Percentiles rank a stretch among this genome's conserved stretches.
Conservation (phyloP, 2,329 filamentous ascomycete genomes). For the Graphium sp. region DNA sequence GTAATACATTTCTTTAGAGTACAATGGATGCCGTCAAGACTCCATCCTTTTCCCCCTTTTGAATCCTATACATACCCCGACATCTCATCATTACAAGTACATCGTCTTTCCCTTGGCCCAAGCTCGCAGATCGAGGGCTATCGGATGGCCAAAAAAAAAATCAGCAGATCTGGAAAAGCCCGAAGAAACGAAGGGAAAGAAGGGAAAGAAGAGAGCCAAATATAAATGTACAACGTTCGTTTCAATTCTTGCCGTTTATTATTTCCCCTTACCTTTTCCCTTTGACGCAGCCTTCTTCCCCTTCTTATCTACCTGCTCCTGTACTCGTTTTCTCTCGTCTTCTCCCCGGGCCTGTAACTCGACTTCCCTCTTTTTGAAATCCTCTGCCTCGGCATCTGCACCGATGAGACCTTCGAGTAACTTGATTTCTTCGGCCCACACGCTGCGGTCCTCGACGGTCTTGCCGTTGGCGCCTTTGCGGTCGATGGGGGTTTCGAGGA, state of each 20-base stretch:
- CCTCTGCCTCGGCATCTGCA: conserved; percentile 59
- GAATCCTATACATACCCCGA: no score
- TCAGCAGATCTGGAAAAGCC: no score
- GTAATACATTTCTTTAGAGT: no score
- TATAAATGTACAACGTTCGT: no score
- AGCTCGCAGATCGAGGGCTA: no score
- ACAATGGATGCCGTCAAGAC: no score
- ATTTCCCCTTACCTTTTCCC: conserved; percentile 15
- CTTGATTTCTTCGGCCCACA: conserved; percentile 94
- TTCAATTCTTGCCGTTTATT: conserved; percentile 10
- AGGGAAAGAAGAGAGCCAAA: no score
- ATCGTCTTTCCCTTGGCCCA: no score
- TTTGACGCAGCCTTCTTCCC: conserved; percentile 36
- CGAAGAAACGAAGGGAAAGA: no score
- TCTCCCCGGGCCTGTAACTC: conserved; percentile 51
- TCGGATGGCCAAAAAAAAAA: no score
- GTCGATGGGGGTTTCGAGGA: conserved; percentile 92
- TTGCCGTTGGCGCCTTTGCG: conserved; percentile 47
- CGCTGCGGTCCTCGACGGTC: conserved; percentile 55
- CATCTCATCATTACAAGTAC: no score
- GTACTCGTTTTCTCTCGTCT: conserved; percentile 55
- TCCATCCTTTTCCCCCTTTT: no score
- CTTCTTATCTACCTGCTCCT: conserved; percentile 67
- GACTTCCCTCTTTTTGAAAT: conserved; percentile 50
- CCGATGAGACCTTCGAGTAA: conserved; percentile 76